Evolutionary conservation across 768 basidiomycete genomes (phyloP), one percentile per base, ranked within the genome.

Genomic region (Termitomyces sp.): DNA sequence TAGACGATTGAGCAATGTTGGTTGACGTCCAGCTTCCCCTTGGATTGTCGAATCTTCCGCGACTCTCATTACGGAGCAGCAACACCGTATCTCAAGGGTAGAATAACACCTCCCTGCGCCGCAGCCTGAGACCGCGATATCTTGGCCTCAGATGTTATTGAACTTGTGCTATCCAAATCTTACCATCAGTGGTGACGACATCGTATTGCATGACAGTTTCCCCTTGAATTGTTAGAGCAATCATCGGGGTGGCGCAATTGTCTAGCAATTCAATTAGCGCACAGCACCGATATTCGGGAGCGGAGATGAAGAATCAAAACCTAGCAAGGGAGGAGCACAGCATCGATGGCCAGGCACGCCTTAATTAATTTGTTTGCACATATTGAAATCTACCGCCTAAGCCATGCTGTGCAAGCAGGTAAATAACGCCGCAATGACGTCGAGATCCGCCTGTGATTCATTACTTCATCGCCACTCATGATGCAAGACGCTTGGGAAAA

Each of bases 401-500:
- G 43, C 27, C 54, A 56, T 51, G 49, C 54, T 50, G 54, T 56
- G 54, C 35, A 56, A 56, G 6, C 23, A 20, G 7, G 10, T 10
- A 41, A 15, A 46, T 25, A 45, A 38, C 33, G 23, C 41, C 33
- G 20, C n/a, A 25, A 5, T 18, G 20, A 2, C 11, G 29, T 27
- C 12, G 7, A 12, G 7, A 10, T 23, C 15, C 22, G 20, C 12
- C 2, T 41, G 20, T 11, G 29, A 29, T 29, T 29, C 27, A 32
- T 15, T 15, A 9, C n/a, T 29, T 39, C 27, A 41, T 25, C 39
- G 50, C 50, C 50, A 49, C 44, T 31, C 15, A n/a, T n/a, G n/a
- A n/a, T n/a, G n/a, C n/a, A n/a, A n/a, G n/a, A n/a, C n/a, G n/a
- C n/a, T n/a, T n/a, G n/a, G 1, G 33, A 5, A 35, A 23, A 25